A percentile compares a stretch with the other conserved stretches of the same genome.
phyloP scores from a whole-genome alignment of 805 yeast genomes.

The Suhomyces prunicola region DNA sequence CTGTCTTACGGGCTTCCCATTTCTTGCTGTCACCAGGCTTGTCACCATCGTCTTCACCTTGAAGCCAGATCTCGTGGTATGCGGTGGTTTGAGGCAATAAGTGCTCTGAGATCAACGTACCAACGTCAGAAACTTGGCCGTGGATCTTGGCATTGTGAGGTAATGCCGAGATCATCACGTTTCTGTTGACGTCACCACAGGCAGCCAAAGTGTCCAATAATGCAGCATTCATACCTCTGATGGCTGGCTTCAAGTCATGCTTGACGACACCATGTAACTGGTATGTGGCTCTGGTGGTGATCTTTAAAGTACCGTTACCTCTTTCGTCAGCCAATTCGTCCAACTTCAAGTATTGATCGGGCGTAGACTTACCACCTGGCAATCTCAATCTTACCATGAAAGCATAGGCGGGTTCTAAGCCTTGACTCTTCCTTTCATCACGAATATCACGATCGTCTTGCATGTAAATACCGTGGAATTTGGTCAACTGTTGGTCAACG shows the following conservation, averaged over 20 bases:
- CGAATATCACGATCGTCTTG: constrained; percentile 97
- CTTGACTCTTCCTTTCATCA: constrained; percentile 88
- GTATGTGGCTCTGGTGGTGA: constrained; percentile 96
- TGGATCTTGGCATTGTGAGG: constrained; percentile 85
- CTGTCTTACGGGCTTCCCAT: constrained; percentile 65
- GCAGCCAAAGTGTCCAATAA: constrained; percentile 95
- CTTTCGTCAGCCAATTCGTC: constrained; percentile 76
- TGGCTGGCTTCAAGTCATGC: constrained; percentile 82
- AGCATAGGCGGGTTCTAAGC: constrained; percentile 92
- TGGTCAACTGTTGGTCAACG: constrained; percentile 88
- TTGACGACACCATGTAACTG: constrained; percentile 94
- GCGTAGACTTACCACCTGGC: constrained; percentile 89
- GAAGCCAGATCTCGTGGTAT: constrained; percentile 95
- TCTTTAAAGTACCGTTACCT: constrained; percentile 91
- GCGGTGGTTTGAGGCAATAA: constrained; percentile 91
- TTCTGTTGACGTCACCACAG: constrained; percentile 97
- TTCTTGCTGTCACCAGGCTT: constrained; percentile 59
- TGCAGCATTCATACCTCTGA: constrained; percentile 87
- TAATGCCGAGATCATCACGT: constrained; percentile 88
- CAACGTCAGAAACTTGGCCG: constrained; percentile 62
- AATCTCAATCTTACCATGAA: constrained; percentile 95
- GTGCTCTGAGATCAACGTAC: constrained; percentile 69
- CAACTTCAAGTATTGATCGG: constrained; percentile 83
- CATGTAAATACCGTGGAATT: constrained; percentile 97
- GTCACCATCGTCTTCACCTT: constrained; percentile 76